Evolutionary conservation across 176 grass and related monocot species (phyloP).

Genomic region (Typha latifolia): DNA sequence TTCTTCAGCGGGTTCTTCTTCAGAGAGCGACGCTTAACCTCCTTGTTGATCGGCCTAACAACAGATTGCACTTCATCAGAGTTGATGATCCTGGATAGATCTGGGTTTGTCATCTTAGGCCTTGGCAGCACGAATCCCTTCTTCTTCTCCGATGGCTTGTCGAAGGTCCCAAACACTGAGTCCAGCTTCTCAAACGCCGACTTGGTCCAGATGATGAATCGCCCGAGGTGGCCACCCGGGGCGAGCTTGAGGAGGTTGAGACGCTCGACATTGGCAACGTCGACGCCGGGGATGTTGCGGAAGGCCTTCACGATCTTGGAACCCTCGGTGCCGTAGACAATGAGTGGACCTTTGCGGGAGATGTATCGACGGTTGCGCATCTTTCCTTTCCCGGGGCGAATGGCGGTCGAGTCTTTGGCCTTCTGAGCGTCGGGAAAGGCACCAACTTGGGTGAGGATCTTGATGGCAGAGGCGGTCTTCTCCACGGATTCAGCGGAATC

Average conservation of each 20-base stretch:
- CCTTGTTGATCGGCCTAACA: constrained; percentile 63
- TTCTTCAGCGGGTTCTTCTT: constrained; percentile 85
- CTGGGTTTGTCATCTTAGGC: constrained; percentile 71
- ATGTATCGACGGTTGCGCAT: constrained; percentile 79
- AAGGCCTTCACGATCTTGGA: constrained; percentile 87
- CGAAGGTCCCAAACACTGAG: constrained; percentile 57
- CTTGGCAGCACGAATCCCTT: constrained; percentile 72
- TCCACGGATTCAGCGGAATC: constrained; percentile 53
- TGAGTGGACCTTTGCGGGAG: constrained; percentile 63
- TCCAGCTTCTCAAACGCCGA: constrained; percentile 85
- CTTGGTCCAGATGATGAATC: constrained; percentile 86
- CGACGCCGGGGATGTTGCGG: constrained; percentile 77
- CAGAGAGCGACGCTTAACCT: constrained; percentile 44
- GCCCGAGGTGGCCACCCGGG: constrained; percentile 63
- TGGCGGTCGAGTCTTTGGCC: constrained; percentile 62
- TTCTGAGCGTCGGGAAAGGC: constrained; percentile 62
- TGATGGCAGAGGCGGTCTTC: constrained; percentile 76
- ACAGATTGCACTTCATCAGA: constrained; percentile 78
- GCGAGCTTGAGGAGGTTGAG: constrained; percentile 77
- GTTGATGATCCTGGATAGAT: constrained; percentile 75
- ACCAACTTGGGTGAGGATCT: constrained; percentile 73
- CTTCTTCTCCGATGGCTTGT: constrained; percentile 54
- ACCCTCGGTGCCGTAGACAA: constrained; percentile 69
- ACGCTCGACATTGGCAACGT: constrained; percentile 65
- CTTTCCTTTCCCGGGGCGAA: constrained; percentile 72